phyloP scores from a whole-genome alignment of 169 alveolate genomes.

The Plasmodium adleri region DNA sequence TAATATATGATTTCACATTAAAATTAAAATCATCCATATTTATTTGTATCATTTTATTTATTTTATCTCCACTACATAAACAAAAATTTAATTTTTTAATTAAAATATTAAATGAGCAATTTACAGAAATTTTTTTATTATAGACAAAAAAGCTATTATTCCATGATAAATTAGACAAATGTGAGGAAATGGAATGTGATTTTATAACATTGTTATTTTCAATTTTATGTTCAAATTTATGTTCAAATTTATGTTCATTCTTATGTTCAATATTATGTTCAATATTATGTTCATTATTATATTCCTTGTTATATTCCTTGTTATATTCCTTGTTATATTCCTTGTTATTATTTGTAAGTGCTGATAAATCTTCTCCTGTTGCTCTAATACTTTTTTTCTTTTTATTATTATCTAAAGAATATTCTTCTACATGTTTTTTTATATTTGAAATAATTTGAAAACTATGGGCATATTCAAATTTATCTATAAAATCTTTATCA shows the following conservation, averaged over 20 bases:
- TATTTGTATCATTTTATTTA: slow-evolving; percentile 18
- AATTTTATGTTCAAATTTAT: no score
- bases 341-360: no score
- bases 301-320: no score
- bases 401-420: background rate
- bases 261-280: no score
- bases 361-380: background rate
- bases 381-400: background rate
- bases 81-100: slow-evolving; percentile 9
- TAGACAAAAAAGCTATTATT: background rate
- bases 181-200: no score
- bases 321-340: no score
- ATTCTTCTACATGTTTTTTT: slow-evolving; percentile 19
- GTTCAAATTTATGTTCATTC: no score
- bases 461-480: slow-evolving; percentile 62
- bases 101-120: slow-evolving; percentile 1
- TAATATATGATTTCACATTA: slow-evolving; percentile 24
- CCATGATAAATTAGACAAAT: background rate
- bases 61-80: slow-evolving; percentile 12
- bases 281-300: no score
- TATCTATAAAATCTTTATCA: slow-evolving; percentile 55
- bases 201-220: no score
- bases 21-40: slow-evolving; percentile 14
- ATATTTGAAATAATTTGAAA: slow-evolving; percentile 56
- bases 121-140: slow-evolving; percentile 7